Evolutionary conservation across 139 green algal species (phyloP), one percentile per base, ranked within the genome.

Genomic region (Chlorella sp.): DNA sequence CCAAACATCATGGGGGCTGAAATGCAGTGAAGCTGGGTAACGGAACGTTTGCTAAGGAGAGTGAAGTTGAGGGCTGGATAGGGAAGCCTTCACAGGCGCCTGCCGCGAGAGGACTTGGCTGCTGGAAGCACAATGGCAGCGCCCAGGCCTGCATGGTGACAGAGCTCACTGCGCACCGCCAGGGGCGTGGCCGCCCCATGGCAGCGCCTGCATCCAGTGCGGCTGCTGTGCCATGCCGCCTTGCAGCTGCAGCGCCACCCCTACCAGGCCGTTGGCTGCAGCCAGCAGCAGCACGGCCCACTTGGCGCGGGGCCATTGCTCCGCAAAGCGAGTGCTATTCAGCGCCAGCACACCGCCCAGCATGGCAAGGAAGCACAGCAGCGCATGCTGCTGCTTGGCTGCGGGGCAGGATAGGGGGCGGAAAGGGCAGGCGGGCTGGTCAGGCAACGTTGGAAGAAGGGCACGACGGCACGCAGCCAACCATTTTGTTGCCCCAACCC

Each of bases 311-410:
- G 65, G 48, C 46, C 76, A 72, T 44, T 67, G 75, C 54, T 64
- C 36, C 38, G 46, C 40, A n/a, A 62, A 65, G 76, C 54, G 67
- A 6, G 38, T 64, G 62, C 30, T 60, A 24, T 44, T 69, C 28
- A 88, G 51, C 0, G 68, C 81, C 76, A 88, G 51, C 30, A 74
- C 36, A 13, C 40, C 85, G 54, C 70, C 73, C 65, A 89, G 34
- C 81, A 89, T 84, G 20, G 56, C 73, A 28, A 89, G 65, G 65
- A 89, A 65, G 81, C 64, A 79, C n/a, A 89, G 73, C 81, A 84
- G 41, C 11, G 81, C 80, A 40, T 84, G 74, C 82, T 89, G 83
- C 36, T 76, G 80, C 80, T 83, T 83, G 77, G 58, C 77, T 83
- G 77, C 77, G 43, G 54, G 38, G 51, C 32, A 20, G 46, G 34